These are phyloP conservation scores for Boechera stricta DNA, from an alignment of 345 rosid species.

Conservation along the genomic window DNA sequence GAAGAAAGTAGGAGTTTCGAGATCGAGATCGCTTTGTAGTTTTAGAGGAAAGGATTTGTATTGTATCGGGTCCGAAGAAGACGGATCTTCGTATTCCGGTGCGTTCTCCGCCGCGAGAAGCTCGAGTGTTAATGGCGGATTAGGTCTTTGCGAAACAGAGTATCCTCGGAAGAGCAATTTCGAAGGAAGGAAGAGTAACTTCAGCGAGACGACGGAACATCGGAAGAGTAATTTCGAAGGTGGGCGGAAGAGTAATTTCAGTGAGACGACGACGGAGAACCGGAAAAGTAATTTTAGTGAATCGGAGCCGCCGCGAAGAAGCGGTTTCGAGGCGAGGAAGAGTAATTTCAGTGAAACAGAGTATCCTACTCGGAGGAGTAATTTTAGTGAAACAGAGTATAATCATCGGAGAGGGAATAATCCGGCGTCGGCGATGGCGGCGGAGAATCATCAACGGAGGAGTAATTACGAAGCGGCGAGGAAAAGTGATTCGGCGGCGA, in stretches of 20 bases:
- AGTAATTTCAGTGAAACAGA: slow-evolving; percentile 69
- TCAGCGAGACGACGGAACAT: slow-evolving; percentile 59
- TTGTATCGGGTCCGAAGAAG: slow-evolving; percentile 76
- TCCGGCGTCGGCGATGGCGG: not conserved
- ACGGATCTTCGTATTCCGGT: slow-evolving; percentile 63
- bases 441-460: slow-evolving; percentile 39
- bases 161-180: slow-evolving; percentile 79
- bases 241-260: slow-evolving; percentile 46
- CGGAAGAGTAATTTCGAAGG: slow-evolving; percentile 78
- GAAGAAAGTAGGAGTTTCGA: slow-evolving; percentile 61
- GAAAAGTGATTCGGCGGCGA: slow-evolving; percentile 38
- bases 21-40: slow-evolving; percentile 93
- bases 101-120: slow-evolving; percentile 84
- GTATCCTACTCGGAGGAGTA: slow-evolving; percentile 51
- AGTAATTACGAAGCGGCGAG: slow-evolving; percentile 57
- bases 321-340: slow-evolving; percentile 65
- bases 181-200: slow-evolving; percentile 47
- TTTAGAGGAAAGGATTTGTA: slow-evolving; percentile 62
- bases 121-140: slow-evolving; percentile 75
- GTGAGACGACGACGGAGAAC: slow-evolving; percentile 48
- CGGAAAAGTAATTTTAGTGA: slow-evolving; percentile 81
- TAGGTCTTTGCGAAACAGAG: slow-evolving; percentile 60
- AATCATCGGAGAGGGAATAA: slow-evolving; percentile 51
- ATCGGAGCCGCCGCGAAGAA: slow-evolving; percentile 60
- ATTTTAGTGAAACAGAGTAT: slow-evolving; percentile 54